Conservation (phyloP, 371 early-diverging fungal genomes). For the Cladochytrium tenue region DNA sequence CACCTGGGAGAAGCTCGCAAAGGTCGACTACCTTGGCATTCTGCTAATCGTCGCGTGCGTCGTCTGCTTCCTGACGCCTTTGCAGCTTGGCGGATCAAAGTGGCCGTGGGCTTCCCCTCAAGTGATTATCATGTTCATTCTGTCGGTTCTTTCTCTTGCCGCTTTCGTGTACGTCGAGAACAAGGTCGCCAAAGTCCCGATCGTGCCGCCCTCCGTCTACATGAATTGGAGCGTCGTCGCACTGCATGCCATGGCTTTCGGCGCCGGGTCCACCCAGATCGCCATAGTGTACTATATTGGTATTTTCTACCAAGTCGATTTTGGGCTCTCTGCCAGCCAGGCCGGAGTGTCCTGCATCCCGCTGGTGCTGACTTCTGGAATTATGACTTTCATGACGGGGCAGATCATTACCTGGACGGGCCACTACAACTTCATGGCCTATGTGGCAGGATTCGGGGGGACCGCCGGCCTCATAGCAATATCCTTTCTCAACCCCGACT, state of each 20-base stretch:
- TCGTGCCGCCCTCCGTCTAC: constrained; percentile 34
- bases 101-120: constrained; percentile 41
- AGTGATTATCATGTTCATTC: constrained; percentile 32
- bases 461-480: constrained; percentile 53
- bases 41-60: constrained; percentile 18
- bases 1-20: constrained; percentile 52
- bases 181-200: constrained; percentile 35
- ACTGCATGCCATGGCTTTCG: constrained; percentile 52
- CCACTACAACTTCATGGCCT: constrained; percentile 51
- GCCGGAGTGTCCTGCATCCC: constrained; percentile 67
- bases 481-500: constrained; percentile 42
- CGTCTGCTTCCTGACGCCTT: constrained; percentile 34
- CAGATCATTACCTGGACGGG: constrained; percentile 33
- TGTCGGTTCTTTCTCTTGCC: constrained; percentile 11
- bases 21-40: constrained; percentile 65
- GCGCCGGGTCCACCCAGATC: constrained; percentile 51
- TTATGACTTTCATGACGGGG: constrained; percentile 15
- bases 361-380: constrained; percentile 46
- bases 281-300: constrained; percentile 54
- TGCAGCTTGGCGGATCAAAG: constrained; percentile 36
- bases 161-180: constrained; percentile 33
- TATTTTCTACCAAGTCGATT: constrained; percentile 17
- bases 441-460: constrained; percentile 48
- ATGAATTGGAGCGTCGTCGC: constrained; percentile 30
- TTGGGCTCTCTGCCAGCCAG: constrained; percentile 44